Conservation (phyloP, 2,329 filamentous ascomycete species). For the Aspergillus sclerotialis region DNA sequence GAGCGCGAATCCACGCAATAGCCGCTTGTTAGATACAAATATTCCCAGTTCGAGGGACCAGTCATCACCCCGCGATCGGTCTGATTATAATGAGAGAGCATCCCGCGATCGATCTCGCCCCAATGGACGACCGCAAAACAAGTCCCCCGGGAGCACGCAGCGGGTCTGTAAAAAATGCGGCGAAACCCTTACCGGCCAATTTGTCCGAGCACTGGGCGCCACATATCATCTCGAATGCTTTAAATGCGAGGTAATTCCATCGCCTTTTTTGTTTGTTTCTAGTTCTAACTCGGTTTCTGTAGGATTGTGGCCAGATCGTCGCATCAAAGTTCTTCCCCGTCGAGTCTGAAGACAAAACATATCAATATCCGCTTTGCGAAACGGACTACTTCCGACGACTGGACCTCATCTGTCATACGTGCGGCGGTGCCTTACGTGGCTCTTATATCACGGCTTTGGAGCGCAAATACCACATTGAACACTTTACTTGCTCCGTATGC, state of each 20-base stretch:
- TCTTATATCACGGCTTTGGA: slow-evolving; percentile 98
- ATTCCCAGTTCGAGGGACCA: slow-evolving; percentile 14
- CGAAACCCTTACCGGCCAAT: slow-evolving; percentile 84
- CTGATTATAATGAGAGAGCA: slow-evolving; percentile 24
- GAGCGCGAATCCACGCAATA: slow-evolving; percentile 22
- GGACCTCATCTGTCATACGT: slow-evolving; percentile 84
- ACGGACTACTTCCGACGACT: slow-evolving; percentile 94
- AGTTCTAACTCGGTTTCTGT: slow-evolving; percentile 15
- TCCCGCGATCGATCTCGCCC: slow-evolving; percentile 30
- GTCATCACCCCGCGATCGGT: slow-evolving; percentile 20
- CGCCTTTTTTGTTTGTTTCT: neutral
- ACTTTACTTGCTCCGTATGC: slow-evolving; percentile 96
- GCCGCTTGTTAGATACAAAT: slow-evolving; percentile 24
- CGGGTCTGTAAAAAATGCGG: slow-evolving; percentile 78
- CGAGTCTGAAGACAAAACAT: slow-evolving; percentile 74
- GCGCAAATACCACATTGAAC: slow-evolving; percentile 97
- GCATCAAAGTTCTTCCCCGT: slow-evolving; percentile 98
- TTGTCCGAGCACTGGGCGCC: slow-evolving; percentile 85
- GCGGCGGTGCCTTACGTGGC: slow-evolving; percentile 83
- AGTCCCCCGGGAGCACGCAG: slow-evolving; percentile 29
- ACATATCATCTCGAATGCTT: slow-evolving; percentile 98
- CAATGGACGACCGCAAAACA: slow-evolving; percentile 28
- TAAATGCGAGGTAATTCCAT: slow-evolving; percentile 73
- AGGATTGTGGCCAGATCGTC: slow-evolving; percentile 97
- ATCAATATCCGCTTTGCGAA: slow-evolving; percentile 91